A percentile compares a stretch with the other conserved stretches of the same genome.
phyloP scores from a whole-genome alignment of 345 rosid genomes.

The Salix purpurea region DNA sequence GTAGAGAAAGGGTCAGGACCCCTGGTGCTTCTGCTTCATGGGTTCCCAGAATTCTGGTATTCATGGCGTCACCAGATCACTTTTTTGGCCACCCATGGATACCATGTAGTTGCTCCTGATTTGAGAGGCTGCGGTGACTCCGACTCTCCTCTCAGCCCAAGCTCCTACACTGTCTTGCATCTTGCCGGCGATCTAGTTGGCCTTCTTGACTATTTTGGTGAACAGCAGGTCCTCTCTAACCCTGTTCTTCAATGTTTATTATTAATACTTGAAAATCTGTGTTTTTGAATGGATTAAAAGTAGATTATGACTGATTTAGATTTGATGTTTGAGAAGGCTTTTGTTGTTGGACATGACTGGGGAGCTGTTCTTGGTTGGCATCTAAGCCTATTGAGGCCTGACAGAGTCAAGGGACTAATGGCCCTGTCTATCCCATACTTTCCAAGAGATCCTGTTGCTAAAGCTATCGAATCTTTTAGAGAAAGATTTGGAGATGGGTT shows the following conservation, averaged over 20 bases:
- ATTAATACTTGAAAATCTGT: background rate
- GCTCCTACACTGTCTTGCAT: constrained; percentile 47
- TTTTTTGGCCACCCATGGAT: constrained; percentile 48
- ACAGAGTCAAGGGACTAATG: constrained; percentile 46
- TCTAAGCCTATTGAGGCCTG: constrained; percentile 52
- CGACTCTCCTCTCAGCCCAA: constrained; percentile 42
- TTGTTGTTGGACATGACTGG: constrained; percentile 71
- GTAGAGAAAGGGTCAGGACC: constrained; percentile 61
- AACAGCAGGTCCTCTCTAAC: constrained; percentile 37
- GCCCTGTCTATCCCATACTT: constrained; percentile 41
- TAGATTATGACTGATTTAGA: background rate
- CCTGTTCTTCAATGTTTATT: background rate
- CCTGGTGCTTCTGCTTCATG: constrained; percentile 55
- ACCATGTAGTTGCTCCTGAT: constrained; percentile 64
- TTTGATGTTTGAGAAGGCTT: constrained; percentile 36
- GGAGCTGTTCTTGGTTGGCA: constrained; percentile 56
- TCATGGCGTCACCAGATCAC: constrained; percentile 72
- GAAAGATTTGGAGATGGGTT: constrained; percentile 42
- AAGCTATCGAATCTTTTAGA: constrained; percentile 21
- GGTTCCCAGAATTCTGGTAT: constrained; percentile 74
- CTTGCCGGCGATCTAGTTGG: constrained; percentile 52
- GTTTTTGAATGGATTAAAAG: background rate
- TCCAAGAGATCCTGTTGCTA: constrained; percentile 39
- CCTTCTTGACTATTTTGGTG: constrained; percentile 46
- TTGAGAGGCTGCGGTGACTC: constrained; percentile 63